Evolutionary conservation across 169 alveolate genomes (phyloP).

Genomic region (Plasmodium sp.): DNA sequence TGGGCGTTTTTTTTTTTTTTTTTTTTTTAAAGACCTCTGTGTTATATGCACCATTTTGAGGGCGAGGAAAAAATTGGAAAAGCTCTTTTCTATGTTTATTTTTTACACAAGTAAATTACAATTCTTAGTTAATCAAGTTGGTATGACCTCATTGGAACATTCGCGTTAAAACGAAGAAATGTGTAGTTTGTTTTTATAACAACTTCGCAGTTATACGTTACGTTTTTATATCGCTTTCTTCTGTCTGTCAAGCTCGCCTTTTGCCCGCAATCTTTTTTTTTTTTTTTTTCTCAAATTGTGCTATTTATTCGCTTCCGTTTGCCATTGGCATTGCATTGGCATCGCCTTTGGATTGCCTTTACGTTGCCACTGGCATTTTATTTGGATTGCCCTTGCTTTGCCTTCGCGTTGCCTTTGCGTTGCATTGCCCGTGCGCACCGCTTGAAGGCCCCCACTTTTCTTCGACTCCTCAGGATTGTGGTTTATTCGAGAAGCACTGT

Average conservation of each 20-base stretch:
- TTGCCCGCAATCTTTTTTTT: background rate
- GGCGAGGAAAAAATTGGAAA: background rate
- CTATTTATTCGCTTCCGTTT: background rate
- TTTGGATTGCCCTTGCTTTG: background rate
- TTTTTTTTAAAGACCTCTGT: background rate
- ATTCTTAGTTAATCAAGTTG: background rate
- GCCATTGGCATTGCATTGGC: background rate
- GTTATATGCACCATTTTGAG: background rate
- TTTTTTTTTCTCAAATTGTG: background rate
- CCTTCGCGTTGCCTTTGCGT: background rate
- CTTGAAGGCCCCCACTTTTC: background rate
- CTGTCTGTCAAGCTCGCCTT: background rate
- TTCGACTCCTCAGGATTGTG: background rate
- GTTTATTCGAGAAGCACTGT: background rate
- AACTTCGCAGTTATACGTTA: background rate
- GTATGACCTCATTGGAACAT: background rate
- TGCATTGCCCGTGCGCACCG: background rate
- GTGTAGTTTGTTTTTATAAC: background rate
- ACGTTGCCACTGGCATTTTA: background rate
- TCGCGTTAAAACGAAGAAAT: background rate
- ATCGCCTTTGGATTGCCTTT: background rate
- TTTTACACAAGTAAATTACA: background rate
- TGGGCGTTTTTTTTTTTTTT: background rate
- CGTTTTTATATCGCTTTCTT: background rate
- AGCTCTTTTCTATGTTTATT: background rate